phyloP scores from a whole-genome alignment of 805 yeast genomes.

The Schwanniomyces yamadae region DNA sequence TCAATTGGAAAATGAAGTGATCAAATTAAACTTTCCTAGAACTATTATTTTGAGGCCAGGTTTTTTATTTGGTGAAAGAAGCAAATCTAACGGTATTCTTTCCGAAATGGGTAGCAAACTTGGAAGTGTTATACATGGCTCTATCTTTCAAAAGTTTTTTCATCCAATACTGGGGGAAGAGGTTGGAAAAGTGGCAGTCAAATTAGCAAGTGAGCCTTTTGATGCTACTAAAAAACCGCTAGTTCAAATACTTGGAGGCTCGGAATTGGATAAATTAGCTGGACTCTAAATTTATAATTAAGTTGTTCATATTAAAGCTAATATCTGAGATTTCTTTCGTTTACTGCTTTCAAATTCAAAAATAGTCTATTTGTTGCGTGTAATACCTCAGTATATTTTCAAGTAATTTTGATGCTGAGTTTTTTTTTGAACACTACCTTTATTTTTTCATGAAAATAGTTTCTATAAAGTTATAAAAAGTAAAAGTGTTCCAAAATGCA shows the following conservation, averaged over 20 bases:
- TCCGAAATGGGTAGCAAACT: constrained; percentile 29
- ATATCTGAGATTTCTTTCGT: too few species aligned
- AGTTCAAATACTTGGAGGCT: constrained; percentile 16
- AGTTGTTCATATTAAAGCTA: too few species aligned
- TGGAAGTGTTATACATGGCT: constrained; percentile 1
- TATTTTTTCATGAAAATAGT: too few species aligned
- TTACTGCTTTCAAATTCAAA: too few species aligned
- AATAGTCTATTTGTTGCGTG: too few species aligned
- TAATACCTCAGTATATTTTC: too few species aligned
- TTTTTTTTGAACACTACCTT: too few species aligned
- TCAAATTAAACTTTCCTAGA: constrained; percentile 61
- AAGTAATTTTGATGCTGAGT: too few species aligned
- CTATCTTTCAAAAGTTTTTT: constrained; percentile 6
- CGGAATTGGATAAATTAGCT: constrained; percentile 2
- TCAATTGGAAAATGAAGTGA: constrained; percentile 65
- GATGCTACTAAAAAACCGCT: constrained; percentile 14
- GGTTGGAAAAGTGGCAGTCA: constrained; percentile 57
- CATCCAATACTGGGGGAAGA: constrained; percentile 62
- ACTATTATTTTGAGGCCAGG: constrained; percentile 83
- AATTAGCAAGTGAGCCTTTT: constrained; percentile 29
- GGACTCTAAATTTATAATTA: neutral
- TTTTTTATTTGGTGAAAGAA: constrained; percentile 62
- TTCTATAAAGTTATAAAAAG: too few species aligned
- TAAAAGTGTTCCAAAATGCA: too few species aligned
- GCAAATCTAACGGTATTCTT: constrained; percentile 35